phyloP scores from a whole-genome alignment of 2,329 filamentous ascomycete species.

The Ophiostoma ulmi region DNA sequence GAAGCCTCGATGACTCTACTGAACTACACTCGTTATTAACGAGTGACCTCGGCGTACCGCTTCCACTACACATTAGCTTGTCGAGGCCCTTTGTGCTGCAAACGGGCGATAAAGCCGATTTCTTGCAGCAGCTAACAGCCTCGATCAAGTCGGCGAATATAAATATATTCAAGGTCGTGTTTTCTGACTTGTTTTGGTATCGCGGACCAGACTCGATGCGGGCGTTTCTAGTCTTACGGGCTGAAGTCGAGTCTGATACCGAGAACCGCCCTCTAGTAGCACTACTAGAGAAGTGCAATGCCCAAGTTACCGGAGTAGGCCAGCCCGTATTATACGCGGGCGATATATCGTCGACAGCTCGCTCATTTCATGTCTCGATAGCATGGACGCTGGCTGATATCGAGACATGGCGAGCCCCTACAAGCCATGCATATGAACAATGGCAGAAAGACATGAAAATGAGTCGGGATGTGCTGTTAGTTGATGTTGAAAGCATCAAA shows the following conservation, averaged over 20 bases:
- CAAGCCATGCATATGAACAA: constrained; percentile 33
- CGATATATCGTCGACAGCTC: constrained; percentile 15
- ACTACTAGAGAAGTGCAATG: constrained; percentile 65
- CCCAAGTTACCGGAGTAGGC: constrained; percentile 50
- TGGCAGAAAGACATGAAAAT: constrained; percentile 14
- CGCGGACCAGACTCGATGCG: constrained; percentile 57
- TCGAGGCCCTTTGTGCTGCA: constrained; percentile 73
- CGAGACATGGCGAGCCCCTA: constrained; percentile 44
- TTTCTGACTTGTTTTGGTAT: constrained; percentile 44
- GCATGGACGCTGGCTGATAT: constrained; percentile 66
- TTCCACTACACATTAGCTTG: constrained; percentile 85
- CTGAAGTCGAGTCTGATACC: constrained; percentile 35
- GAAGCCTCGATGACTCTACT: constrained; percentile 45
- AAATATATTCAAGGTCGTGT: constrained; percentile 38
- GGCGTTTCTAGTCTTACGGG: constrained; percentile 76
- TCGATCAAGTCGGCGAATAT: constrained; percentile 36
- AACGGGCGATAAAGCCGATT: constrained; percentile 65
- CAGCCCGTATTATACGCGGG: constrained; percentile 67
- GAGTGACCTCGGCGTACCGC: constrained; percentile 69
- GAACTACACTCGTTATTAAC: constrained; percentile 62
- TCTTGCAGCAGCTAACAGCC: constrained; percentile 52
- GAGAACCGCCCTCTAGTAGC: constrained; percentile 51
- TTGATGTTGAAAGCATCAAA: constrained; percentile 61
- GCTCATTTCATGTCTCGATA: constrained; percentile 79
- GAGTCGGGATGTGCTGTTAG: constrained; percentile 34